Evolutionary conservation across 768 basidiomycete species (phyloP), one percentile per base, ranked within the genome.

Genomic region (Leccinum subgranulosum): DNA sequence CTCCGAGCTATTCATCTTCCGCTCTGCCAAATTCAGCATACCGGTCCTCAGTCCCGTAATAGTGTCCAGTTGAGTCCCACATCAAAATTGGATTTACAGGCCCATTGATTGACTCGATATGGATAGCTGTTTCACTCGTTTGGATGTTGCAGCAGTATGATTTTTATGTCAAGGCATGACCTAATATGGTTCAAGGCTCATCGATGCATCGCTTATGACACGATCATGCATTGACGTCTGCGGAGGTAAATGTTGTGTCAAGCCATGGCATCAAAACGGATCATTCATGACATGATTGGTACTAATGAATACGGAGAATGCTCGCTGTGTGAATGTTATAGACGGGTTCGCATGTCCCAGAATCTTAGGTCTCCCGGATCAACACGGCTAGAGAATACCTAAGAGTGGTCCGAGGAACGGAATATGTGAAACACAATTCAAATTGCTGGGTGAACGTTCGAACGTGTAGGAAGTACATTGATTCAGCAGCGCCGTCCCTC

Each of bases 91-190:
- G 19, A 6, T 23, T 28, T 2, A n/a, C 33, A 41, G 31, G 53
- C 54, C 21, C 50, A 55, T 58, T 41, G 58, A 56, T 58, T 58
- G 57, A 59, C 63, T 59, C 9, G 28, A 49, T 43, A 39, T 60
- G 47, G 61, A 53, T 62, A 92, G 90, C 83, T 3, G 73, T 74
- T 2, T 86, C 87, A 1, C 76, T 94, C 57, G 71, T 87, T 54
- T 95, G 93, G 93, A 95, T 95, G 93, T 75, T 90, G 63, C 75
- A 75, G 21, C 88, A 93, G 66, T 92, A 93, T 67, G 82, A 86
- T 50, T 90, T 83, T 72, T 95, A 95, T 73, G 82, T 94, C 66
- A 74, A 73, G 60, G 23, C 60, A 23, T 78, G 60, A 70, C 28
- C 47, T 15, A 33, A 11, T n/a, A 28, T 57, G n/a, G 39, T 61